A percentile compares a stretch with the other conserved stretches of the same genome.
Evolutionary conservation across 208 protist genomes (phyloP).

Genomic region (Trypanosoma avium): DNA sequence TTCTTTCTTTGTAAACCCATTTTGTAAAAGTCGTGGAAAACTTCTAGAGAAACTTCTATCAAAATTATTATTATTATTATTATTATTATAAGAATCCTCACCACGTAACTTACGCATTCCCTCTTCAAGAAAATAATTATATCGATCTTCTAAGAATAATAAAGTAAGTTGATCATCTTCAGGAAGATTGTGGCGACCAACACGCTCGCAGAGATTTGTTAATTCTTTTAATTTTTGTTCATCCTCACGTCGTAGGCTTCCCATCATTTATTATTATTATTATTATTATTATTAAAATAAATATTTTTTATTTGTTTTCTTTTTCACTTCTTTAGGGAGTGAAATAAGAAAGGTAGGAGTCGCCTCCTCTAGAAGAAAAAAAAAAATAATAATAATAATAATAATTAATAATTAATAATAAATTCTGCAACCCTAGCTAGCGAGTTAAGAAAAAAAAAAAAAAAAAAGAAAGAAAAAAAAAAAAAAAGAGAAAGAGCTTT

Average conservation of each 20-base stretch:
- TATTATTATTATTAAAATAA: background rate
- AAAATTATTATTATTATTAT: no score
- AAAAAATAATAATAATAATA: no score
- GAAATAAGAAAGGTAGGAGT: no score
- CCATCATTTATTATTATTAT: slow-evolving; percentile 8
- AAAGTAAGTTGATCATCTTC: slow-evolving; percentile 24
- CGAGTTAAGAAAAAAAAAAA: slow-evolving; percentile 1
- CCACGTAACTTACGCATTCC: slow-evolving; percentile 20
- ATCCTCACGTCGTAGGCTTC: slow-evolving; percentile 19
- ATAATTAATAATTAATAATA: no score
- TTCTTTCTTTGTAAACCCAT: no score
- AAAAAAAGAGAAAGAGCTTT: slow-evolving; percentile 6
- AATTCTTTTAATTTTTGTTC: slow-evolving; percentile 20
- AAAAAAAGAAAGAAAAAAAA: background rate
- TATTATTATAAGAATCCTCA: no score
- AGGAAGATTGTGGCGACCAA: slow-evolving; percentile 12
- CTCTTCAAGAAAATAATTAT: slow-evolving; percentile 23
- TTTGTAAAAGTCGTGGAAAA: no score
- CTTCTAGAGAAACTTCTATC: no score
- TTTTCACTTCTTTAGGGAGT: background rate
- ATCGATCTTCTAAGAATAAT: slow-evolving; percentile 22
- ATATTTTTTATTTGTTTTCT: background rate
- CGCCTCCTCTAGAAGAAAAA: no score
- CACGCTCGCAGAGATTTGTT: slow-evolving; percentile 3
- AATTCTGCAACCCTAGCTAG: no score